Evolutionary conservation across 192 early-diverging fungal genomes (phyloP), one percentile per base, ranked within the genome.

Genomic region (Allomyces macrogynus): DNA sequence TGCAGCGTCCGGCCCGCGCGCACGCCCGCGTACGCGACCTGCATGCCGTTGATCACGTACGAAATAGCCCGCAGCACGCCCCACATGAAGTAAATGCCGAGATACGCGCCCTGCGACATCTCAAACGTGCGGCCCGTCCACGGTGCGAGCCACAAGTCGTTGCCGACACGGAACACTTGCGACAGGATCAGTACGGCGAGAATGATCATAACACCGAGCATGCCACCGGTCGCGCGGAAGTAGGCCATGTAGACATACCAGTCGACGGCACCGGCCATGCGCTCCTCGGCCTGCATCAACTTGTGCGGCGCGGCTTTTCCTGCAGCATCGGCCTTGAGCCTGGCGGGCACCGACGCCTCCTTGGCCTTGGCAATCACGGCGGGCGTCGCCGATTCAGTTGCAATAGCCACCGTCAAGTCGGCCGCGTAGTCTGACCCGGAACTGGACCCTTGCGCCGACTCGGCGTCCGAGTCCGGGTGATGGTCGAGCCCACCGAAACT

Each of bases 271-370:
- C 92, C 92, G 1, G 82, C 84, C 5, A 74, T 72, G 14, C 87
- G 83, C 70, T 95, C 91, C 67, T 95, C 92, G 24, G 81, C 79
- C 61, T 81, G 76, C 86, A 92, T 95, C n/a, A 91, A 73, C 24
- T 40, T 40, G 32, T 40, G 32, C 32, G 32, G 32, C 7, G 32
- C 32, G 32, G 7, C 32, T 7, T 40, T 40, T 2, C 32, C 32
- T 0, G 3, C 8, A 0, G 32, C 32, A 40, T 2, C 32, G 7
- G 32, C 32, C 4, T 40, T 40, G 7, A 40, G 32, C 32, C 32
- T 7, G 8, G 32, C 32, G 32, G 32, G 32, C 7, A 40, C 32
- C 32, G 32, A 40, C 8, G 32, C 32, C 32, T 40, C 32, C 32
- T 40, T 40, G 32, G 32, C 32, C 32, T 40, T 40, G 32, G 32